Percentiles rank a stretch among this genome's conserved stretches.
Evolutionary conservation across 352 stramenopile genomes (phyloP).

Genomic region (Globisporangium camurandrum): DNA sequence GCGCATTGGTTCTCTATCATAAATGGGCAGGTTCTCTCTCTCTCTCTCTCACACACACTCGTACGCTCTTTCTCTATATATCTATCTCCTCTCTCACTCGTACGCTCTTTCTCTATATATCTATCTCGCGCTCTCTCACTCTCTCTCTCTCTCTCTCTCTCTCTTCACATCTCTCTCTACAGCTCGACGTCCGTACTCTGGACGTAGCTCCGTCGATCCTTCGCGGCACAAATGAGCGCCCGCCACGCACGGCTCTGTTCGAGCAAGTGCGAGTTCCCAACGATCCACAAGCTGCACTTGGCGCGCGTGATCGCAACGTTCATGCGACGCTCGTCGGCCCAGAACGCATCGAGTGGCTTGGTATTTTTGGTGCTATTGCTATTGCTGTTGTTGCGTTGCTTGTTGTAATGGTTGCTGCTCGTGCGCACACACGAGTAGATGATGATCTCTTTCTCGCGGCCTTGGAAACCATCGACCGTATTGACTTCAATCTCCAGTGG

Average conservation of each 20-base stretch:
- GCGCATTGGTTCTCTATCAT: no score
- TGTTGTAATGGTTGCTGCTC: no score
- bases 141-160: not conserved
- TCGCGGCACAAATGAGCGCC: conserved; percentile 57
- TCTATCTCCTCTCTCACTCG: no score
- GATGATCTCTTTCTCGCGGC: conserved; percentile 97
- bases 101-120: not conserved
- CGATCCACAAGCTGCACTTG: conserved; percentile 91
- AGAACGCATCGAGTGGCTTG: conserved; percentile 75
- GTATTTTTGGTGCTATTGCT: conserved; percentile 21
- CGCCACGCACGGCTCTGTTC: conserved; percentile 61
- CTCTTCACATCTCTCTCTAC: conserved; percentile 1
- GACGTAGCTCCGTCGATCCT: conserved; percentile 42
- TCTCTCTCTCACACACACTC: no score
- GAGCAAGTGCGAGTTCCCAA: conserved; percentile 67
- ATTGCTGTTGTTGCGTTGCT: no score
- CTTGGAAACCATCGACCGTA: conserved; percentile 97
- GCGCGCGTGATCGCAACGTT: conserved; percentile 98
- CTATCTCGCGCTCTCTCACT: not conserved
- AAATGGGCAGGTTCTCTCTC: no score
- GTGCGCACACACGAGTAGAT: conserved; percentile 97
- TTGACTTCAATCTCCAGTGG: conserved; percentile 81
- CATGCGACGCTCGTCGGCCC: conserved; percentile 95
- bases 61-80: no score
- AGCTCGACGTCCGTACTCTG: conserved; percentile 16